Evolutionary conservation across 176 grass and related monocot genomes (phyloP).

Genomic region (Elaeis guineensis): DNA sequence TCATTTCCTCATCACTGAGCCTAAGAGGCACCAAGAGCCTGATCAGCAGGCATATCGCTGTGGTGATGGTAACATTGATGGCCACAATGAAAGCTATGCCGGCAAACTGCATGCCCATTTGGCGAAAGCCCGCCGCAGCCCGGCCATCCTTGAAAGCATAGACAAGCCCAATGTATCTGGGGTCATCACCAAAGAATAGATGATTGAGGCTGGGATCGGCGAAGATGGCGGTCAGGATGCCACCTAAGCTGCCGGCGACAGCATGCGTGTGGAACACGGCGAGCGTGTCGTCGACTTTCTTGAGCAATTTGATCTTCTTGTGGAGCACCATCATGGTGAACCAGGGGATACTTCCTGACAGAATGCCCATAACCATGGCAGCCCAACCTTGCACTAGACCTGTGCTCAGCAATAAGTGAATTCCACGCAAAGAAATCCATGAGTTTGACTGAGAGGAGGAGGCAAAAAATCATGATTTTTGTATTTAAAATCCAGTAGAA

Average conservation of each 20-base stretch:
- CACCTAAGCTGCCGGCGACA: constrained; percentile 59
- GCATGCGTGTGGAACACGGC: constrained; percentile 77
- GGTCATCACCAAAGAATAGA: constrained; percentile 75
- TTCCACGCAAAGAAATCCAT: too few species aligned
- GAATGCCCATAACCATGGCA: constrained; percentile 53
- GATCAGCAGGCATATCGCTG: constrained; percentile 42
- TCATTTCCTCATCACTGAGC: constrained; percentile 46
- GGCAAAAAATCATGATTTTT: too few species aligned
- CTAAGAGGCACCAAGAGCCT: constrained; percentile 43
- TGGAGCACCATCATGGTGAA: constrained; percentile 86
- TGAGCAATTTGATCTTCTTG: constrained; percentile 38
- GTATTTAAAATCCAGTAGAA: too few species aligned
- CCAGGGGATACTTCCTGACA: constrained; percentile 71
- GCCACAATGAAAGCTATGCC: constrained; percentile 49
- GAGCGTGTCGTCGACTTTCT: constrained; percentile 62
- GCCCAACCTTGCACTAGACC: constrained; percentile 76
- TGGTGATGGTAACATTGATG: constrained; percentile 43
- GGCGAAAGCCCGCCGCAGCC: constrained; percentile 37
- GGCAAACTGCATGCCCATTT: constrained; percentile 53
- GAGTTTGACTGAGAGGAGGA: too few species aligned
- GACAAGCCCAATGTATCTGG: constrained; percentile 48
- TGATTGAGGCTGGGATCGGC: constrained; percentile 49
- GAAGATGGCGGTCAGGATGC: constrained; percentile 43
- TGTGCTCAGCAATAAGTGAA: not conserved
- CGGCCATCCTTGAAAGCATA: constrained; percentile 48